phyloP scores from a whole-genome alignment of 495 filamentous ascomycete genomes.

The Talaromyces adpressus region DNA sequence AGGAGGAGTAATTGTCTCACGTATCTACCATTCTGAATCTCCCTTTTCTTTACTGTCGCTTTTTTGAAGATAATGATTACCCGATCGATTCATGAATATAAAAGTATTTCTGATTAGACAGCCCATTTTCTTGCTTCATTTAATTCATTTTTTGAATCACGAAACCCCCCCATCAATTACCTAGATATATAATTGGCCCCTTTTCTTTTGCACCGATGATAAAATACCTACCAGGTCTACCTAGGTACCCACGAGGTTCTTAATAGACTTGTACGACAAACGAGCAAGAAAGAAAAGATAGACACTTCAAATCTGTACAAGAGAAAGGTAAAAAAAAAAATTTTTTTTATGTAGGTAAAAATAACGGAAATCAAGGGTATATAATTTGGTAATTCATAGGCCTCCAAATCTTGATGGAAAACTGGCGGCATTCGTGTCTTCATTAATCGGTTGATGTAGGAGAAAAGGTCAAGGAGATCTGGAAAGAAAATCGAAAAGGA shows the following conservation, averaged over 20 bases:
- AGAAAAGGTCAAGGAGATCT: neutral
- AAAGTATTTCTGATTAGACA: constrained; percentile 1
- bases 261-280: neutral
- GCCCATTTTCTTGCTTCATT: neutral
- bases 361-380: neutral
- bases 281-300: neutral
- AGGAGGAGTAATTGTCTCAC: constrained; percentile 26
- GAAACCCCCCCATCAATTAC: too few relatives aligned
- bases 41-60: constrained; percentile 10
- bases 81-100: constrained; percentile 3
- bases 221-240: neutral
- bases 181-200: too few relatives aligned
- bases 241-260: too few relatives aligned
- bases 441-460: neutral
- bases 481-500: neutral
- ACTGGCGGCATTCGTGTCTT: neutral
- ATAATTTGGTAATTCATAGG: neutral
- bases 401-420: neutral
- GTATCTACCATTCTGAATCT: constrained; percentile 9
- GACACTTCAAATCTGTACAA: neutral
- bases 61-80: neutral
- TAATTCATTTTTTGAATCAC: neutral
- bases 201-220: neutral
- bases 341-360: neutral
- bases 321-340: neutral